Evolutionary conservation across 148 eudicot genomes (phyloP).

Genomic region (Camellia japonica): DNA sequence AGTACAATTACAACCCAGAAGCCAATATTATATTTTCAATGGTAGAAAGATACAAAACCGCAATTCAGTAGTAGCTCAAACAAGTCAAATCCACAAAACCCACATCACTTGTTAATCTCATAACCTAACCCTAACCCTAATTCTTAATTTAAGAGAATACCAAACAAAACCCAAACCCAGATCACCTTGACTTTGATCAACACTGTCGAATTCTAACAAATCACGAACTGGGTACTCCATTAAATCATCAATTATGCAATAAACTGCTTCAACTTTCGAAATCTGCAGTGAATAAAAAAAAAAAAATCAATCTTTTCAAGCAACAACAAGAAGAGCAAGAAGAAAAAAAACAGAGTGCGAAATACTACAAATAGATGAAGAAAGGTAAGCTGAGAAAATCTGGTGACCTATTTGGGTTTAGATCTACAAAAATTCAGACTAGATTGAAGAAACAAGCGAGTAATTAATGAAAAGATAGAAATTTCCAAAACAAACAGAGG

Average conservation of each 20-base stretch:
- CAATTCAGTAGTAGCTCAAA: slow-evolving; percentile 5
- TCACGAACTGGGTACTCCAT: slow-evolving; percentile 4
- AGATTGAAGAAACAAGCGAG: neutral
- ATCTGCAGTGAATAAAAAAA: neutral
- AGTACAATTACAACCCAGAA: neutral
- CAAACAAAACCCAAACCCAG: neutral
- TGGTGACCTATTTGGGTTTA: neutral
- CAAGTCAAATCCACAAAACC: neutral
- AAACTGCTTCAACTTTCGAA: neutral
- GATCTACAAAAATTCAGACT: slow-evolving; percentile 1
- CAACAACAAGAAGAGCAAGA: neutral
- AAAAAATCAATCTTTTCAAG: neutral
- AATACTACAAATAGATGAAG: neutral
- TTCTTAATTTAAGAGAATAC: neutral
- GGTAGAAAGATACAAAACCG: neutral
- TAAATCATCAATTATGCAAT: neutral
- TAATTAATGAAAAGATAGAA: neutral
- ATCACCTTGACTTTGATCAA: neutral
- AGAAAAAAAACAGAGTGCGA: neutral
- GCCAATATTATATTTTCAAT: slow-evolving; percentile 14
- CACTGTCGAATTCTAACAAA: neutral
- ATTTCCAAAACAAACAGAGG: neutral
- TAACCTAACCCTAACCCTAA: slow-evolving; percentile 19
- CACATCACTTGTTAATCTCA: neutral
- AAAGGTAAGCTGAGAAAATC: neutral